A percentile compares a stretch with the other conserved stretches of the same genome.
phyloP scores from a whole-genome alignment of 2,329 filamentous ascomycete species.

The Epichloe amarillans region DNA sequence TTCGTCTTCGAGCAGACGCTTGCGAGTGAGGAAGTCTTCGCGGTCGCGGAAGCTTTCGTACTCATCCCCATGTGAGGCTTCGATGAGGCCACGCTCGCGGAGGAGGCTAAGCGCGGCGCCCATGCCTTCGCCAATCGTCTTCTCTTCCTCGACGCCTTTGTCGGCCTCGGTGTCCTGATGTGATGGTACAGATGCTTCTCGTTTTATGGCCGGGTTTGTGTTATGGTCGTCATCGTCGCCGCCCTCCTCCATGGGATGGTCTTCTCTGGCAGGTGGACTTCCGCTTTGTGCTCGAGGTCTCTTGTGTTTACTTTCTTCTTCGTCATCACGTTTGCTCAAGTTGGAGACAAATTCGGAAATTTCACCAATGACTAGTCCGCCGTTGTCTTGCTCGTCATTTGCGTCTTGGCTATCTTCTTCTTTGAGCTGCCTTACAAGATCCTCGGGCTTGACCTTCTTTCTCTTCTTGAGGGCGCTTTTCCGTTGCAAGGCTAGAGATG shows the following conservation, averaged over 20 bases:
- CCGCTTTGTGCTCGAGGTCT: slow-evolving; percentile 12
- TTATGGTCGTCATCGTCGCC: slow-evolving; percentile 9
- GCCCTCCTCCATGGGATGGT: slow-evolving; percentile 17
- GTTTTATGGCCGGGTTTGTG: slow-evolving; percentile 11
- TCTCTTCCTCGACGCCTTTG: slow-evolving; percentile 16
- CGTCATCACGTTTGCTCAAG: slow-evolving; percentile 53
- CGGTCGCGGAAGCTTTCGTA: slow-evolving; percentile 58
- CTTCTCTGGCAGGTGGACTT: slow-evolving; percentile 19
- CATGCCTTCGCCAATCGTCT: slow-evolving; percentile 52
- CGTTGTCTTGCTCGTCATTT: slow-evolving; percentile 20
- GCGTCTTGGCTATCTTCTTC: slow-evolving; percentile 39
- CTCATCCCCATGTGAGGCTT: slow-evolving; percentile 47
- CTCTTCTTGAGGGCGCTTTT: slow-evolving; percentile 79
- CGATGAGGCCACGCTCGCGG: slow-evolving; percentile 70
- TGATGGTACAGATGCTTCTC: slow-evolving; percentile 4
- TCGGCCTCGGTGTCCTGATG: neutral
- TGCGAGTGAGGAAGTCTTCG: slow-evolving; percentile 65
- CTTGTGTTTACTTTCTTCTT: slow-evolving; percentile 40
- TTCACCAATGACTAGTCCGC: slow-evolving; percentile 83
- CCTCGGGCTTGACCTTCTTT: slow-evolving; percentile 74
- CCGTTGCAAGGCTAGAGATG: slow-evolving; percentile 70
- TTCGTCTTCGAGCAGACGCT: slow-evolving; percentile 58
- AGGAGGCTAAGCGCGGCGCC: slow-evolving; percentile 74
- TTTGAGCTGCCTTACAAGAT: slow-evolving; percentile 69
- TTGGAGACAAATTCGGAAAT: slow-evolving; percentile 90